Conservation (phyloP, 495 filamentous ascomycete genomes). For the Poronia punctata region DNA sequence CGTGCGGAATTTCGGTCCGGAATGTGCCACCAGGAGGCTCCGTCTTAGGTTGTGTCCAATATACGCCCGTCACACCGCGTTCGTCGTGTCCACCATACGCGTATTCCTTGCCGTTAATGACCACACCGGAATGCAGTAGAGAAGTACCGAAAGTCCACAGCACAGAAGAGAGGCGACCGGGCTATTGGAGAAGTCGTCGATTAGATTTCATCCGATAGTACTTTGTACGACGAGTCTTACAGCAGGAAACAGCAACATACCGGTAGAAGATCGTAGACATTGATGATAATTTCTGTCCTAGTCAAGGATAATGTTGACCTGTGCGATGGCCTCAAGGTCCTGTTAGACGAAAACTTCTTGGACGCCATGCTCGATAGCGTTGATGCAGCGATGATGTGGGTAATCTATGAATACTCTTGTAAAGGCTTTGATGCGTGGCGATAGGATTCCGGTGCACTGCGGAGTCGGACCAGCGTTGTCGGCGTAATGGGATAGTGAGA, state of each 20-base stretch:
- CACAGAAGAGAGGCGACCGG: constrained; percentile 57
- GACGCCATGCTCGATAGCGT: constrained; percentile 27
- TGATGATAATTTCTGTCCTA: constrained; percentile 67
- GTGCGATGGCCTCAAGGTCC: constrained; percentile 35
- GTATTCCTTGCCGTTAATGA: constrained; percentile 70
- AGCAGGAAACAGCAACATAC: constrained; percentile 34
- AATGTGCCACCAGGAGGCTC: constrained; percentile 71
- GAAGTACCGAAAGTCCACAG: constrained; percentile 67
- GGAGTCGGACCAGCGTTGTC: no score
- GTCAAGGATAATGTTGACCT: constrained; percentile 52
- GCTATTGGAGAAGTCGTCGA: constrained; percentile 30
- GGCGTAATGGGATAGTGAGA: no score
- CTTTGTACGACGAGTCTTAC: background rate
- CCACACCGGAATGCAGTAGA: constrained; percentile 71
- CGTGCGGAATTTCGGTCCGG: constrained; percentile 60
- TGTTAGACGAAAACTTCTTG: constrained; percentile 31
- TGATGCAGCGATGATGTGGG: background rate
- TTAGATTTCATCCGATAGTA: background rate
- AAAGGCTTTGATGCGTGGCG: background rate
- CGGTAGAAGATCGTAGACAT: constrained; percentile 72
- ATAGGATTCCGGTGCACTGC: no score
- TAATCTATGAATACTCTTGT: background rate
- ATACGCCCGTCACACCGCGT: constrained; percentile 62
- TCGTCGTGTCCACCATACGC: constrained; percentile 75
- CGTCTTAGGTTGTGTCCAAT: constrained; percentile 61